phyloP scores from a whole-genome alignment of 352 stramenopile species.

The Globisporangium barbulae region DNA sequence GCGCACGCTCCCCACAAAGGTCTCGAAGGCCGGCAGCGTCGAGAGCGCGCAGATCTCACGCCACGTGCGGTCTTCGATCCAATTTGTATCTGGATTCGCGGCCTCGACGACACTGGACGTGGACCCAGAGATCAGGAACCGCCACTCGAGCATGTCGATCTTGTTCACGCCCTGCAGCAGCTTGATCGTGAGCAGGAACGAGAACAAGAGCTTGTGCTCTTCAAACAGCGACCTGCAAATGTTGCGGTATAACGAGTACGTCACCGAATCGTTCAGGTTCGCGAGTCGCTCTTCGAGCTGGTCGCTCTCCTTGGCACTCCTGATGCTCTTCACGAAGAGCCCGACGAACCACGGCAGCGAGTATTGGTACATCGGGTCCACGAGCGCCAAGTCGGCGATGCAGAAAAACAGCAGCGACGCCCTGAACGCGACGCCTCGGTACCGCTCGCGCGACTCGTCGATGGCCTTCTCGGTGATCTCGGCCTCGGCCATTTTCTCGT shows the following conservation, averaged over 20 bases:
- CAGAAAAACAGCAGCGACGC: slow-evolving; percentile 92
- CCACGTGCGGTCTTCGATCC: slow-evolving; percentile 44
- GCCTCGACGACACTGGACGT: slow-evolving; percentile 33
- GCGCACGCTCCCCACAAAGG: slow-evolving; percentile 22
- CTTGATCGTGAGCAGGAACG: slow-evolving; percentile 90
- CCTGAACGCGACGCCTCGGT: slow-evolving; percentile 87
- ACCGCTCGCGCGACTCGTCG: slow-evolving; percentile 87
- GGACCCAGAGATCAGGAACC: slow-evolving; percentile 91
- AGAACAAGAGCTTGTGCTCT: slow-evolving; percentile 93
- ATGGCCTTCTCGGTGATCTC: slow-evolving; percentile 92
- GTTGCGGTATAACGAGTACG: slow-evolving; percentile 93
- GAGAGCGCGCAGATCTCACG: slow-evolving; percentile 34
- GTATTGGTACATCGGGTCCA: slow-evolving; percentile 95
- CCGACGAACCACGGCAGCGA: slow-evolving; percentile 92
- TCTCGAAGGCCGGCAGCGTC: slow-evolving; percentile 33
- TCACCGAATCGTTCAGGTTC: slow-evolving; percentile 91
- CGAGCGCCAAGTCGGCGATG: slow-evolving; percentile 86
- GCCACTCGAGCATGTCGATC: slow-evolving; percentile 91
- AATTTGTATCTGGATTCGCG: slow-evolving; percentile 26
- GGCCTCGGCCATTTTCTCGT: slow-evolving; percentile 90
- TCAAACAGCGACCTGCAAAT: slow-evolving; percentile 94
- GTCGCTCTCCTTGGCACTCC: slow-evolving; percentile 74
- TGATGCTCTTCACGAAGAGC: slow-evolving; percentile 90
- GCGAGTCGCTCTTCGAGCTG: slow-evolving; percentile 79
- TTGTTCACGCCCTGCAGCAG: slow-evolving; percentile 65